Conservation (phyloP, 2,329 filamentous ascomycete genomes). For the Waltergamsia citrina region DNA sequence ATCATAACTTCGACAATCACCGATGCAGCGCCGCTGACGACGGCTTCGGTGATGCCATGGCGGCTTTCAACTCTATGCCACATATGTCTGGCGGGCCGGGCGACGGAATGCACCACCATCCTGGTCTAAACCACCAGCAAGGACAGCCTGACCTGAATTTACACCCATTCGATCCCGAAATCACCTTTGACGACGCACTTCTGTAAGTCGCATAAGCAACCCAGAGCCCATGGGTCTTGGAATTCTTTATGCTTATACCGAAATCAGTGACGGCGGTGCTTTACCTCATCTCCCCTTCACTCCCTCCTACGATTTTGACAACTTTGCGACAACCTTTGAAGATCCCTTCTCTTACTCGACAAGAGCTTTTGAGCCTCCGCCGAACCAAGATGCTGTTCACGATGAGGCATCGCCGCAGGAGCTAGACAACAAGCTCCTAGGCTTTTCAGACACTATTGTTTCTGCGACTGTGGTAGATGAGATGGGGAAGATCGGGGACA, state of each 20-base stretch:
- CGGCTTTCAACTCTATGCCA: slow-evolving; percentile 47
- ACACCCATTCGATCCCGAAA: slow-evolving; percentile 41
- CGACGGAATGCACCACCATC: slow-evolving; percentile 29
- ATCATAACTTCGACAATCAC: not conserved
- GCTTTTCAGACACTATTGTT: slow-evolving; percentile 57
- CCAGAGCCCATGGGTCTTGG: not conserved
- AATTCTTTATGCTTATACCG: slow-evolving; percentile 5
- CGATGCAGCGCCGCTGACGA: slow-evolving; percentile 18
- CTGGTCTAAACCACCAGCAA: slow-evolving; percentile 22
- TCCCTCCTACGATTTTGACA: slow-evolving; percentile 50
- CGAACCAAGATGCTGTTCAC: slow-evolving; percentile 28
- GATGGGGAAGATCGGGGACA: slow-evolving; percentile 50
- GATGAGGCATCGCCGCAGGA: slow-evolving; percentile 42
- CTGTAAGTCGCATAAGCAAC: slow-evolving; percentile 32
- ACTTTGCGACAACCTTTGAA: slow-evolving; percentile 53
- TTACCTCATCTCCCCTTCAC: slow-evolving; percentile 40
- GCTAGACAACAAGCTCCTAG: slow-evolving; percentile 62
- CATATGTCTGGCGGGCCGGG: slow-evolving; percentile 37
- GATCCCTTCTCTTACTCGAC: slow-evolving; percentile 53
- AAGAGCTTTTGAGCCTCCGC: slow-evolving; percentile 34
- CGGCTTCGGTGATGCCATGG: slow-evolving; percentile 39
- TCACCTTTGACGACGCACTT: slow-evolving; percentile 46
- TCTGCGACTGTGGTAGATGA: slow-evolving; percentile 58
- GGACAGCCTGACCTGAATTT: slow-evolving; percentile 25
- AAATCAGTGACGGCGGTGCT: slow-evolving; percentile 20